These are phyloP conservation scores for Ascochyta fabae DNA, from an alignment of 2,329 filamentous ascomycete genomes.

Conservation along the genomic window DNA sequence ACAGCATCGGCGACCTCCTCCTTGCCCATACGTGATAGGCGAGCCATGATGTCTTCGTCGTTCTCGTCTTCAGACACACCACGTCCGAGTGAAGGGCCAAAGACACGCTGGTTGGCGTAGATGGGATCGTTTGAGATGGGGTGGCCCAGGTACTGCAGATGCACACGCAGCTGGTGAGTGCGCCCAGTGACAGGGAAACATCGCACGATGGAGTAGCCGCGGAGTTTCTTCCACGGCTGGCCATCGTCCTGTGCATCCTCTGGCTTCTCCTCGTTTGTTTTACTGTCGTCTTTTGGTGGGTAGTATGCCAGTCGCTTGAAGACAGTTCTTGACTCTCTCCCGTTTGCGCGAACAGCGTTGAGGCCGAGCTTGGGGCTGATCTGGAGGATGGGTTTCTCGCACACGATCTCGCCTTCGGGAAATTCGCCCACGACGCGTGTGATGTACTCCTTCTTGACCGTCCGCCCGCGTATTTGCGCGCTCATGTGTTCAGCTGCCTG, in stretches of 20 bases:
- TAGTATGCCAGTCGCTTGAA: constrained; percentile 96
- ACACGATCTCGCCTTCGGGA: constrained; percentile 87
- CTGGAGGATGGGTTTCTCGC: constrained; percentile 89
- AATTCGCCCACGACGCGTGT: constrained; percentile 91
- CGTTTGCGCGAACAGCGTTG: constrained; percentile 91
- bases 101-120: constrained; percentile 92
- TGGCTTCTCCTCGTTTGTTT: constrained; percentile 17
- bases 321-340: constrained; percentile 86
- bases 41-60: constrained; percentile 88
- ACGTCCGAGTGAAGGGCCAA: constrained; percentile 78
- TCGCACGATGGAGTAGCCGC: constrained; percentile 92
- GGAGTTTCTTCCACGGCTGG: constrained; percentile 60
- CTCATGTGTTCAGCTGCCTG: constrained; percentile 79
- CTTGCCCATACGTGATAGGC: constrained; percentile 90
- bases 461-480: constrained; percentile 76
- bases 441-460: constrained; percentile 93
- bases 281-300: constrained; percentile 57
- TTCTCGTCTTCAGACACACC: constrained; percentile 71
- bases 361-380: constrained; percentile 95
- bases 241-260: constrained; percentile 34
- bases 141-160: constrained; percentile 91
- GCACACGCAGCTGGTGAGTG: constrained; percentile 93
- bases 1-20: constrained; percentile 89
- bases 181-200: constrained; percentile 92
- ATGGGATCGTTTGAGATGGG: constrained; percentile 98